Evolutionary conservation across 148 eudicot genomes (phyloP), one percentile per base, ranked within the genome.

Genomic region (Selenicereus undatus): DNA sequence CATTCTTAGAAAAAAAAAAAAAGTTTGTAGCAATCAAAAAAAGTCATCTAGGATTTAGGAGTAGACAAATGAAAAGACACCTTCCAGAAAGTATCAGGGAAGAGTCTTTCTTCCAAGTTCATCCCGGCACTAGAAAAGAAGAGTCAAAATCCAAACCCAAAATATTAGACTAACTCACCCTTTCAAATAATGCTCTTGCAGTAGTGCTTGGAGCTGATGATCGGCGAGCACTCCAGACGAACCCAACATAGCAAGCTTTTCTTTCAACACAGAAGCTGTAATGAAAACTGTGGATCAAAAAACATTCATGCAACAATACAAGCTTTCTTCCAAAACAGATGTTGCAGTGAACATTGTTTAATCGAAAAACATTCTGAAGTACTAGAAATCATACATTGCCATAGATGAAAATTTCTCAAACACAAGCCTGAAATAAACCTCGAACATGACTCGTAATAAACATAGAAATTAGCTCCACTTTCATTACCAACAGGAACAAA

Each of bases 261-360:
- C 99, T 91, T 96, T 96, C 82, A 96, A 87, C 74, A 92, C 97
- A 85, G 99, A 96, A 75, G 99, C 99, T 96, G 93, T 81, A 85
- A 81, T 79, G 35, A 79, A 42, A 45, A 71, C 43, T 16, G 21
- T 69, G 14, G 14, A 32, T 48, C 83, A 71, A 45, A 32, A 84
- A 62, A 26, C 43, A 24, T n/a, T 24, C 13, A 26, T 8, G n/a
- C 69, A 64, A 64, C 30, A 24, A 27, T 27, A 27, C 29, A 66
- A 26, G 32, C 71, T 4, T 66, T 12, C 71, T 36, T 27, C 27
- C 71, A 26, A 66, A 22, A 66, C 32, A 66, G 32, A 66, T 11
- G 29, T 29, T 26, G 32, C 30, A 12, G 71, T 27, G 35, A 66
- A 66, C 30, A 6, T 24, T n/a, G 29, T 64, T 60, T 64, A 30